Conservation (phyloP, 164 flowering plant species). For the Platanus orientalis region DNA sequence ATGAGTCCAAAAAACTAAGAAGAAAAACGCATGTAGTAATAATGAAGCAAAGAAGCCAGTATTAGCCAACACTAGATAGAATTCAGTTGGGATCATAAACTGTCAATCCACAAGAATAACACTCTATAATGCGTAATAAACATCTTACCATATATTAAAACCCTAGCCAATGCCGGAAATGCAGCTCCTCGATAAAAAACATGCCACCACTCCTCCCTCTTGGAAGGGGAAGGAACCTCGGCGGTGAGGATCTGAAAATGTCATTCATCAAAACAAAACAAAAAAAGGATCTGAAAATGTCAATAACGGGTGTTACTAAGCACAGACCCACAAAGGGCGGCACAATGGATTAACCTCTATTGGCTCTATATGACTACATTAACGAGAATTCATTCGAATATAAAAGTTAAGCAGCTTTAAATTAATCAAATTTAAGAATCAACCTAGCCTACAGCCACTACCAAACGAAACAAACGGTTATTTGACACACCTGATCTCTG, state of each 20-base stretch:
- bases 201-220: conserved; percentile 49
- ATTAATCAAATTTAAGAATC: background rate
- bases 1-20: too few relatives aligned
- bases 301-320: background rate
- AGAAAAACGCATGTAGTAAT: too few relatives aligned
- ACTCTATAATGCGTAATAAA: background rate
- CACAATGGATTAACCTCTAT: background rate
- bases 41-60: too few relatives aligned
- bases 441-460: background rate
- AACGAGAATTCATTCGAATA: too few relatives aligned
- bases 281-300: too few relatives aligned
- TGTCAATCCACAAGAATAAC: background rate
- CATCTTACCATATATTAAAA: conserved; percentile 55
- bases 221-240: conserved; percentile 28
- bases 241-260: conserved; percentile 19
- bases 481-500: conserved; percentile 45
- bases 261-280: too few relatives aligned
- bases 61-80: too few relatives aligned
- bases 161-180: conserved; percentile 60
- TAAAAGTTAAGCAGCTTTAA: background rate
- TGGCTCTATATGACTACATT: too few relatives aligned
- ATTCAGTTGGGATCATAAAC: too few relatives aligned
- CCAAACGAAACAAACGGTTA: background rate
- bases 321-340: background rate
- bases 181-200: conserved; percentile 66